These are phyloP conservation scores for Dendrocalamus latiflorus DNA, from an alignment of 202 grass and related monocot species.

Conservation along the genomic window DNA sequence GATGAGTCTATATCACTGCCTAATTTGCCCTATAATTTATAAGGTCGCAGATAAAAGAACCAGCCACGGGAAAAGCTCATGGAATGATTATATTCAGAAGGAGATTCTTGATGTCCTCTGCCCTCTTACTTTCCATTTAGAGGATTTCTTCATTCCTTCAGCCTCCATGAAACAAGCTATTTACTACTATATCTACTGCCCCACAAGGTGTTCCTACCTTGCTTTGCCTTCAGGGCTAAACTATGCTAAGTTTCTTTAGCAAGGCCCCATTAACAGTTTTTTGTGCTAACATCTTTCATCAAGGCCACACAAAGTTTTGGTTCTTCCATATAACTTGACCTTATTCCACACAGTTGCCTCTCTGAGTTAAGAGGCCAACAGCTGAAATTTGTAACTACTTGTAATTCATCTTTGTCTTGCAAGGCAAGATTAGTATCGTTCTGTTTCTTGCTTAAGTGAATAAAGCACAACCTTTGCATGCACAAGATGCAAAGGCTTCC, in stretches of 20 bases:
- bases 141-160: conserved; percentile 25
- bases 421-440: conserved; percentile 31
- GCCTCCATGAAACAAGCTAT: conserved; percentile 28
- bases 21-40: conserved; percentile 38
- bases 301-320: neutral
- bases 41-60: conserved; percentile 61
- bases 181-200: conserved; percentile 29
- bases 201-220: conserved; percentile 37
- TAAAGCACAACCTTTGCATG: conserved; percentile 40
- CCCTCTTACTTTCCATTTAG: conserved; percentile 67
- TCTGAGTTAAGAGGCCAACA: neutral
- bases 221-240: conserved; percentile 63
- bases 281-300: neutral
- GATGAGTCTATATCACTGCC: conserved; percentile 23
- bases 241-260: conserved; percentile 36
- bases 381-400: neutral
- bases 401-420: conserved; percentile 26
- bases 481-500: conserved; percentile 37
- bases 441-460: conserved; percentile 30
- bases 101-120: conserved; percentile 53
- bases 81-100: conserved; percentile 70
- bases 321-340: neutral
- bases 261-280: neutral
- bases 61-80: conserved; percentile 56
- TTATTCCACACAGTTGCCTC: neutral